Base-by-base conservation (phyloP, 495 filamentous ascomycete genomes). In the Neurospora hispaniola region DNA sequence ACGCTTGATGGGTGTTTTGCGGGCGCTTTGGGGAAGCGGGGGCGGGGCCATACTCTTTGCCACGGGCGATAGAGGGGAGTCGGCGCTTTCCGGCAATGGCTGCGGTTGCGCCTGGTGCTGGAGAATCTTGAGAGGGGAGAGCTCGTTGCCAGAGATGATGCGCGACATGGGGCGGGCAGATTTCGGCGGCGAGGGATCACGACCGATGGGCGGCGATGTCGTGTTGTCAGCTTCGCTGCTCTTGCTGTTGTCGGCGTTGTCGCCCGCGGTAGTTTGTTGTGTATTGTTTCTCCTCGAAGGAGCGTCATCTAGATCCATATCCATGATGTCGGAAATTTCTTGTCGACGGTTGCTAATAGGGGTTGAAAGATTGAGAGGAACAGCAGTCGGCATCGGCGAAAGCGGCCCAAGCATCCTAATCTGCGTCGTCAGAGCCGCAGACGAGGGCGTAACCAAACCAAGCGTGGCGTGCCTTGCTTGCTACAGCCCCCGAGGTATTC, bases 1-100 rank as follows among this genome's bases (percentile, higher is more conserved):
- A 48, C 86, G 81, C 78, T 84, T 86, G 69, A 86, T 85, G n/a
- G 85, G 86, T 0, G 78, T 81, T 75, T 86, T 88, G 69, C 85
- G 79, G 2, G 85, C 80, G 74, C 83, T 84, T 74, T 82, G 74
- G 14, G 76, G 75, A 14, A 80, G 74, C 10, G 75, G 72, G 1
- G 81, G 80, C 3, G 80, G 76, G 23, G 73, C 71, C 78, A 78
- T 78, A 69, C 16, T 66, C 72, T 80, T 79, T 35, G 54, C 54
- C 23, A 6, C 54, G 8, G 54, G 54, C 54, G 27, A 66, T 66
- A 35, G 54, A 66, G 54, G 54, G 54, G 54, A 66, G 1, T 66
- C 54, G 54, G 54, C 27, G 54, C 54, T 66, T 44, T 72, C 70
- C 1, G 73, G 42, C 9, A 73, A 73, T 42, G 75, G 31, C 70